Evolutionary conservation across 768 basidiomycete genomes (phyloP), one percentile per base, ranked within the genome.

Genomic region (Termitomyces sp.): DNA sequence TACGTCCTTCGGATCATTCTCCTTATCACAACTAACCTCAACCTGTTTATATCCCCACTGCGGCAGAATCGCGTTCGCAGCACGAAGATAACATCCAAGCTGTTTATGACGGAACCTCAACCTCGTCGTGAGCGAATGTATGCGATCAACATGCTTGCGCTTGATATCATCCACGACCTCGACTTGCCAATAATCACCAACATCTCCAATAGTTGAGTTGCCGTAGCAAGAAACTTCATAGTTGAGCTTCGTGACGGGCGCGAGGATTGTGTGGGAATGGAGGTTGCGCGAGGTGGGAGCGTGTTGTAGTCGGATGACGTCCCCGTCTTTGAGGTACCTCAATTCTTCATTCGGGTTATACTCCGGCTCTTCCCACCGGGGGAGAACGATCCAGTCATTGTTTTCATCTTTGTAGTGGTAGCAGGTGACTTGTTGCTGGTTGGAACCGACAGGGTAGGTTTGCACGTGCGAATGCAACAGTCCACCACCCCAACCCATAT

Each of bases 11-110:
- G 85, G 86, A 64, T 90, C 83, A 65, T 94, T 90, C 70, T 92
- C 88, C 72, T 90, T 92, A 54, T 88, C 88, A 70, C 97, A 99
- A 63, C 85, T 90, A 48, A 98, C 95, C 70, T 99, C 97, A 53
- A 98, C 81, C 74, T 99, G 96, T 74, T 99, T 98, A 81, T 97
- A 98, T 11, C 96, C 96, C 97, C 97, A 99, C 72, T 96, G 92
- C 1, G 97, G 97, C 40, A 99, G 72, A 53, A 91, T 79, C 2
- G 86, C 83, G 71, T 95, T 98, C 35, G 90, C 88, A 8, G 97
- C 95, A 11, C 87, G 80, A 45, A 98, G 71, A 72, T 97, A 98
- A 70, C 95, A 99, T 5, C 90, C 91, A 24, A 90, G 75, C 44
- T 71, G 71, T 52, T 81, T 66, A 68, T 99, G 96, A 59, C 78